phyloP scores from a whole-genome alignment of 1,139 yeast genomes.

The Candida albicans region DNA sequence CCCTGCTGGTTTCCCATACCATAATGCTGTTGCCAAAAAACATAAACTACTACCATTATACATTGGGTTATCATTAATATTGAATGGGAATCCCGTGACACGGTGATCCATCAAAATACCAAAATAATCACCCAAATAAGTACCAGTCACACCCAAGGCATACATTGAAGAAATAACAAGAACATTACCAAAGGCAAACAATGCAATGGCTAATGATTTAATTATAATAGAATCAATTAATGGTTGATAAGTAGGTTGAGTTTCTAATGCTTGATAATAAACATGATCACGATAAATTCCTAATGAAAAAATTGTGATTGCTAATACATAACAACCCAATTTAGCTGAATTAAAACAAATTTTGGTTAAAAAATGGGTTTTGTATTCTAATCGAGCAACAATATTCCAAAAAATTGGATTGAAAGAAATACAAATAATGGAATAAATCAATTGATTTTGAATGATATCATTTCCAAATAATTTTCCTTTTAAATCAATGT shows the following conservation, averaged over 20 bases:
- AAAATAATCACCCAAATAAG: slow-evolving; percentile 94
- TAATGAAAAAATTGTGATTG: slow-evolving; percentile 75
- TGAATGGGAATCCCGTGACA: slow-evolving; percentile 94
- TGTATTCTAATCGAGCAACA: slow-evolving; percentile 84
- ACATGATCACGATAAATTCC: slow-evolving; percentile 82
- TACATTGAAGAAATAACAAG: slow-evolving; percentile 86
- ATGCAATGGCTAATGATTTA: slow-evolving; percentile 32
- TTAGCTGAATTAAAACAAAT: slow-evolving; percentile 59
- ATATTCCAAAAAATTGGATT: slow-evolving; percentile 96
- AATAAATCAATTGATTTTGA: slow-evolving; percentile 26
- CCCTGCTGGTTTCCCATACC: slow-evolving; percentile 91
- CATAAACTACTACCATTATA: slow-evolving; percentile 89
- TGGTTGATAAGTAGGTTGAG: slow-evolving; percentile 57
- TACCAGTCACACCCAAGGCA: slow-evolving; percentile 93
- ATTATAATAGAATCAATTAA: slow-evolving; percentile 38
- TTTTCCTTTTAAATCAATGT: slow-evolving; percentile 19
- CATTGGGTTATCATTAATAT: slow-evolving; percentile 90
- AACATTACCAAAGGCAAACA: slow-evolving; percentile 69
- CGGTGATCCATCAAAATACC: slow-evolving; percentile 90
- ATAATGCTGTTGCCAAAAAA: slow-evolving; percentile 86
- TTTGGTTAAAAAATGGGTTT: slow-evolving; percentile 71
- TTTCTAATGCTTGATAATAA: slow-evolving; percentile 58
- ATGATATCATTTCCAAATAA: no score
- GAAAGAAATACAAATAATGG: slow-evolving; percentile 69
- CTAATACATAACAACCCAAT: slow-evolving; percentile 81